These are phyloP conservation scores for Sarcomyxa edulis DNA, from an alignment of 768 basidiomycete species.

Conservation along the genomic window DNA sequence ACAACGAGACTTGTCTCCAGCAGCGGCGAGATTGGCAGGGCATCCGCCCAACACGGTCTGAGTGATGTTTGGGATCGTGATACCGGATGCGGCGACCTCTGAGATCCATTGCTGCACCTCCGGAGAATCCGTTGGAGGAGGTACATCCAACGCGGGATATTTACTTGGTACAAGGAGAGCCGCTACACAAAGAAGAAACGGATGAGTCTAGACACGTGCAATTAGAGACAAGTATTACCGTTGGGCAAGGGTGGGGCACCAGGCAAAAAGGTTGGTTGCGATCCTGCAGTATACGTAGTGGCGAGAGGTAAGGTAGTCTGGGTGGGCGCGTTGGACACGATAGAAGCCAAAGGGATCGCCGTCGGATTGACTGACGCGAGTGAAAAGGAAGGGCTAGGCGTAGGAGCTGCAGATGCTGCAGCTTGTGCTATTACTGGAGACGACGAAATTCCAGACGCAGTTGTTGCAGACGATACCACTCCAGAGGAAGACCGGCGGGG, in stretches of 20 bases:
- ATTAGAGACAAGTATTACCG: slow-evolving; percentile 34
- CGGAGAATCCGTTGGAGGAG: slow-evolving; percentile 55
- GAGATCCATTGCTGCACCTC: slow-evolving; percentile 69
- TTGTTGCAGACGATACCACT: slow-evolving; percentile 5
- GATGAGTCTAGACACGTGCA: slow-evolving; percentile 4
- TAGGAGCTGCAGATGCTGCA: slow-evolving; percentile 18
- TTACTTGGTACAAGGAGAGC: slow-evolving; percentile 39
- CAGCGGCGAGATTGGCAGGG: slow-evolving; percentile 45
- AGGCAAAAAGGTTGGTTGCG: slow-evolving; percentile 43
- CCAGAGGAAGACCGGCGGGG: neutral
- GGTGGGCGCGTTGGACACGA: slow-evolving; percentile 37
- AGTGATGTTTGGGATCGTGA: slow-evolving; percentile 51
- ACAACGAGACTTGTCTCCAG: slow-evolving; percentile 48
- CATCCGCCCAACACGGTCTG: slow-evolving; percentile 50
- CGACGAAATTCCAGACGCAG: slow-evolving; percentile 6
- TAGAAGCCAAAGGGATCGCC: slow-evolving; percentile 49
- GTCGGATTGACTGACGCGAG: slow-evolving; percentile 52
- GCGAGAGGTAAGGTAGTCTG: slow-evolving; percentile 40
- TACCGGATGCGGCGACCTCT: slow-evolving; percentile 50
- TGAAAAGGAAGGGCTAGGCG: slow-evolving; percentile 36
- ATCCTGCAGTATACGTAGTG: slow-evolving; percentile 43
- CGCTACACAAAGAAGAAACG: slow-evolving; percentile 22
- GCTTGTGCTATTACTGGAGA: slow-evolving; percentile 13
- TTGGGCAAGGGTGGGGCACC: slow-evolving; percentile 59
- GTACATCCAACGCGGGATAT: slow-evolving; percentile 63